Base-by-base conservation (phyloP, 2,329 filamentous ascomycete genomes). In the Trichoderma harzianum region DNA sequence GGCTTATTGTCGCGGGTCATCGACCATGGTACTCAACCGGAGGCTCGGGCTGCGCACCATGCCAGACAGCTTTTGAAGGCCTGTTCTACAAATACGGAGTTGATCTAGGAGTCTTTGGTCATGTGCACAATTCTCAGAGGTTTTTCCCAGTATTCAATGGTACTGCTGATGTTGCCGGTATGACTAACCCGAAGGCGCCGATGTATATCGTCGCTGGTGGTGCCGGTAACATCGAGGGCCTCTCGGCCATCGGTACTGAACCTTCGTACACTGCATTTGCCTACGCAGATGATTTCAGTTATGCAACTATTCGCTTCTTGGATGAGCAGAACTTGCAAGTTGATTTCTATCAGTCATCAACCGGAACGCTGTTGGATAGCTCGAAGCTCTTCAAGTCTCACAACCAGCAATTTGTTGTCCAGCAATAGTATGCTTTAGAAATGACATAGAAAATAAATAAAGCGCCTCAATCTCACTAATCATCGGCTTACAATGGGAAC, bases 111-210 rank as follows among this genome's bases (percentile, higher is more conserved):
- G 80, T 89, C 7, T 87, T 88, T 74, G 88, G 87, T 2, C 87
- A 90, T 75, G 85, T 88, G 16, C 87, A 89, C 78, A 88, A 88
- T 78, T 84, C 85, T 30, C 86, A 89, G 79, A 84, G 88, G 1
- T 87, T 88, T 74, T 73, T 81, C 76, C 85, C 80, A 30, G 77
- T 81, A 2, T 78, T 78, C 77, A 80, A 83, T 72, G 75, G 76
- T 73, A 77, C 76, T 0, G 77, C 77, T 0, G 83, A 85, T 69
- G 73, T 81, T 0, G 78, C 76, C 0, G 83, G 82, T 3, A 74
- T 84, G 74, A 53, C 80, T 11, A 79, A 85, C 74, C 76, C 76
- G 30, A 76, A 74, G 70, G 76, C 76, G 7, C 76, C 76, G 39
- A 77, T 78, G 76, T 78, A 78, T 68, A 77, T 78, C 87, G 80